Percentiles rank a stretch among this genome's conserved stretches.
Conservation (phyloP, 768 basidiomycete genomes). For the Pholiota conissans region DNA sequence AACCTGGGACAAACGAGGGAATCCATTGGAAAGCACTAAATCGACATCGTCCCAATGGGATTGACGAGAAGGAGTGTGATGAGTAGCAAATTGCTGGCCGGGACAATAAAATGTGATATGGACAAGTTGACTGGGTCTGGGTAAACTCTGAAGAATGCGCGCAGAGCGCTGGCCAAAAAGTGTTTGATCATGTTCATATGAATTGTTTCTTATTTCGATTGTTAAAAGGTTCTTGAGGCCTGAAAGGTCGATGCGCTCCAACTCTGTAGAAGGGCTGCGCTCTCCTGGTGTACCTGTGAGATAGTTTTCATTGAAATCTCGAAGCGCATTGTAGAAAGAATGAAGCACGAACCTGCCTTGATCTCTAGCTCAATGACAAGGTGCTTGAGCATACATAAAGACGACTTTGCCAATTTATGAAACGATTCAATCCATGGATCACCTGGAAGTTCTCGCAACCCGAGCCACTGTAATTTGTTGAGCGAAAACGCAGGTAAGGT, state of each 20-base stretch:
- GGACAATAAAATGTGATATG: conserved; percentile 2
- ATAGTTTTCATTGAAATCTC: background rate
- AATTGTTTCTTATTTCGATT: conserved; percentile 1
- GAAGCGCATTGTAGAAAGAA: background rate
- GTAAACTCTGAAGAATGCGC: background rate
- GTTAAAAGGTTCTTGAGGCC: background rate
- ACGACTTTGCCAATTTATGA: background rate
- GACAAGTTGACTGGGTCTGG: background rate
- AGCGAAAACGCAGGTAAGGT: conserved; percentile 1
- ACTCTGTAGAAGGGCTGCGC: background rate
- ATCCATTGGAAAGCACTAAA: background rate
- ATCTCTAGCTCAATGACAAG: conserved; percentile 3
- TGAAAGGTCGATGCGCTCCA: background rate
- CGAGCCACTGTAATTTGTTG: conserved; percentile 6
- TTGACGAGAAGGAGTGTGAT: background rate
- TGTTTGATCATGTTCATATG: conserved; percentile 2
- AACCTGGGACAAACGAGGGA: background rate
- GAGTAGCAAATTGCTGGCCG: background rate
- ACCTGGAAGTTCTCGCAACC: background rate
- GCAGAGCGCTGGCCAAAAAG: background rate
- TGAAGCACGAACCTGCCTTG: background rate
- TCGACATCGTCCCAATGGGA: background rate
- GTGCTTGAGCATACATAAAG: background rate
- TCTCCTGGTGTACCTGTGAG: background rate
- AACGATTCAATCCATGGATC: background rate